Percentiles rank a stretch among this genome's conserved stretches.
phyloP scores from a whole-genome alignment of 2,329 filamentous ascomycete species.

The Exophiala phaeomuriformis region DNA sequence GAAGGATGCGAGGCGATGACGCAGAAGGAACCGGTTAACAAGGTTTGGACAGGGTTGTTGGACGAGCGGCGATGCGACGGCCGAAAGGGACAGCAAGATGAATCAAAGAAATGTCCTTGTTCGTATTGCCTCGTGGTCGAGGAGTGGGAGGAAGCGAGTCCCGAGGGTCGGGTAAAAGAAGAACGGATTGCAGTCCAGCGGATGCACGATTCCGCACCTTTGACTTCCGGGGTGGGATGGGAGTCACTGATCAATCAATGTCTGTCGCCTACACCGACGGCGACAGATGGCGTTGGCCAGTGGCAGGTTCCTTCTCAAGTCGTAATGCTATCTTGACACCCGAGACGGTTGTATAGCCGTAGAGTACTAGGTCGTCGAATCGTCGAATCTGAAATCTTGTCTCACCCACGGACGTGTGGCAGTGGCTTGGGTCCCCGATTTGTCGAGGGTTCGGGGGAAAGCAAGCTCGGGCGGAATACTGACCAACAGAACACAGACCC shows the following conservation, averaged over 20 bases:
- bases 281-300: too few species aligned
- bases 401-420: slow-evolving; percentile 3
- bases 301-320: too few species aligned
- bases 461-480: not conserved
- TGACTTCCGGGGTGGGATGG: not conserved
- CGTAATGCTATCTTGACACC: not conserved
- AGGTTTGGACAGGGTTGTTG: not conserved
- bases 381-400: not conserved
- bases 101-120: not conserved
- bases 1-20: not conserved
- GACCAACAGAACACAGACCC: too few species aligned
- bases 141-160: not conserved
- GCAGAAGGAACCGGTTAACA: not conserved
- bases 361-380: not conserved
- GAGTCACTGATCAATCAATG: too few species aligned
- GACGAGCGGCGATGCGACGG: not conserved
- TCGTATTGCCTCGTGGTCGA: not conserved
- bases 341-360: not conserved
- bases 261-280: too few species aligned
- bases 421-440: not conserved
- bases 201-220: not conserved
- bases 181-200: not conserved
- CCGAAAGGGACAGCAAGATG: not conserved
- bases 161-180: not conserved
- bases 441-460: slow-evolving; percentile 1